These are phyloP conservation scores for Cerrena zonata DNA, from an alignment of 1,284 basidiomycete genomes.

Conservation along the genomic window DNA sequence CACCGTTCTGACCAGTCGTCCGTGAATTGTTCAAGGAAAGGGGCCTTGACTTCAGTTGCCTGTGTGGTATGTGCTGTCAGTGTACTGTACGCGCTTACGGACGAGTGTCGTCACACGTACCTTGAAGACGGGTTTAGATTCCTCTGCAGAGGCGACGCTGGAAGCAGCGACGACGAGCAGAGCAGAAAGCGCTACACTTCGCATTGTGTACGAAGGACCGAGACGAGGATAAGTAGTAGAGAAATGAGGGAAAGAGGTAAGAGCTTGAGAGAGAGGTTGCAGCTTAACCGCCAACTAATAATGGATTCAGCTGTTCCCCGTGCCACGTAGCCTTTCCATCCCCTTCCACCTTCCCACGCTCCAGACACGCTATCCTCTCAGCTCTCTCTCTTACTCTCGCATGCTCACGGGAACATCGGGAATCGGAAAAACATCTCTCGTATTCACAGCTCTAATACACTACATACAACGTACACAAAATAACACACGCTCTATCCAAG, in stretches of 20 bases:
- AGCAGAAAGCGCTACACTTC: constrained; percentile 75
- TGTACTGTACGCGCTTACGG: constrained; percentile 7
- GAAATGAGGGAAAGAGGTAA: constrained; percentile 29
- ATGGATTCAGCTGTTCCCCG: constrained; percentile 27
- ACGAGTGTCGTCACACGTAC: constrained; percentile 30
- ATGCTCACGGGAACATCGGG: constrained; percentile 9
- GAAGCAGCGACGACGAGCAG: constrained; percentile 62
- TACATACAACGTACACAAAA: neutral
- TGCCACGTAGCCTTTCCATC: constrained; percentile 45
- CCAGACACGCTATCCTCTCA: constrained; percentile 11
- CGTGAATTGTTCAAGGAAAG: constrained; percentile 97
- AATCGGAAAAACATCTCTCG: constrained; percentile 9
- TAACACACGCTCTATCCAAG: constrained; percentile 47
- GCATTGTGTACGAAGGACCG: constrained; percentile 74
- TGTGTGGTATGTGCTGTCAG: constrained; percentile 29
- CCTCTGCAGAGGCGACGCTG: constrained; percentile 50
- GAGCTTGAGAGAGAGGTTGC: constrained; percentile 24
- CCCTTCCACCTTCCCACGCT: constrained; percentile 29
- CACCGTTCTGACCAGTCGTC: constrained; percentile 87
- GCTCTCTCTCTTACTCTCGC: neutral
- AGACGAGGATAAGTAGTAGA: constrained; percentile 30
- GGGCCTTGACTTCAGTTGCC: constrained; percentile 81
- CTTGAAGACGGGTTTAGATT: constrained; percentile 64
- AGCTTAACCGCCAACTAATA: constrained; percentile 20
- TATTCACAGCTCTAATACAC: constrained; percentile 13